These are phyloP conservation scores for Pyrenochaeta sp. DNA, from an alignment of 2,329 filamentous ascomycete genomes.

Conservation along the genomic window DNA sequence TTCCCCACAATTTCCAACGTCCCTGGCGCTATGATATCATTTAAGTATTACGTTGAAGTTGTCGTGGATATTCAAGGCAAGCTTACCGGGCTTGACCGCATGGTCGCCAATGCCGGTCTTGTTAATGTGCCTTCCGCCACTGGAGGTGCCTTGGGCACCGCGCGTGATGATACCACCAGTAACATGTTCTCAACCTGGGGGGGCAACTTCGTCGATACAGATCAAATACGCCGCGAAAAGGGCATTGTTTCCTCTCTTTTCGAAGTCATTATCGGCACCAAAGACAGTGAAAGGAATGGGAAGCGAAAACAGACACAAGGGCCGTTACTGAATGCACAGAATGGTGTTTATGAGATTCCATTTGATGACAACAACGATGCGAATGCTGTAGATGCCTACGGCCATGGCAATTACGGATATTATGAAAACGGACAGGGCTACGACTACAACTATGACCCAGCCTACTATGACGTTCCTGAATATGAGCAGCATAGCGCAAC, in stretches of 20 bases:
- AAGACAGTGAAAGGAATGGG: slow-evolving; percentile 71
- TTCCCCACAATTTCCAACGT: slow-evolving; percentile 93
- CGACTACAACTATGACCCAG: slow-evolving; percentile 42
- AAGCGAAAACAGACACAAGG: slow-evolving; percentile 51
- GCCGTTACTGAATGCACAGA: slow-evolving; percentile 12
- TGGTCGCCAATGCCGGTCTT: slow-evolving; percentile 64
- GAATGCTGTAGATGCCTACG: slow-evolving; percentile 27
- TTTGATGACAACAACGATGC: slow-evolving; percentile 20
- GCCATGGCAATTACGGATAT: slow-evolving; percentile 41
- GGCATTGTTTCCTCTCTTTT: slow-evolving; percentile 89
- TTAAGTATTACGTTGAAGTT: slow-evolving; percentile 93
- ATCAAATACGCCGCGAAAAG: slow-evolving; percentile 85
- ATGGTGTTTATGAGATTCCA: slow-evolving; percentile 33
- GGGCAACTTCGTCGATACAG: slow-evolving; percentile 84
- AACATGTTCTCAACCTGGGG: slow-evolving; percentile 64
- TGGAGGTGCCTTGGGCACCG: slow-evolving; percentile 49
- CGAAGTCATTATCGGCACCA: slow-evolving; percentile 86
- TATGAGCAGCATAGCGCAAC: slow-evolving; percentile 39
- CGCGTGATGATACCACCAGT: slow-evolving; percentile 49
- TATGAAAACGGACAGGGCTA: slow-evolving; percentile 44
- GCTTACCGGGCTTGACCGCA: slow-evolving; percentile 76
- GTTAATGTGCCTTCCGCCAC: slow-evolving; percentile 56
- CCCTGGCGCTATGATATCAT: slow-evolving; percentile 92
- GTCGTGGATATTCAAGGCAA: slow-evolving; percentile 92
- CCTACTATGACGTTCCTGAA: slow-evolving; percentile 40